Evolutionary conservation across 164 flowering plant species (phyloP), one percentile per base, ranked within the genome.

Genomic region (Litsea cubeba): DNA sequence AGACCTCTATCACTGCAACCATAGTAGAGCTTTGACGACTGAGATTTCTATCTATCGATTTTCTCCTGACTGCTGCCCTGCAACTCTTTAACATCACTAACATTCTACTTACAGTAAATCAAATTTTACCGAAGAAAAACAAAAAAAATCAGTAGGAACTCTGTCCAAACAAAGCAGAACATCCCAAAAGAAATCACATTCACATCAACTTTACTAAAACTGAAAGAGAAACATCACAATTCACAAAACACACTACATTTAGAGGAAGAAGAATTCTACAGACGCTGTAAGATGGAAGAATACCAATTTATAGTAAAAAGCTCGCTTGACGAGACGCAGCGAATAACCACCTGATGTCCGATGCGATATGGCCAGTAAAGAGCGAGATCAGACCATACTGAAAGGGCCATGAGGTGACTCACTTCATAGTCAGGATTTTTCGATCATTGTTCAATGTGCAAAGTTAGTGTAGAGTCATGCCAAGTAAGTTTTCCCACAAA

Each of bases 271-370:
- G 35, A 30, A 30, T 30, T 30, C 15, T 12, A 30, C 35, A 30
- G 35, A 30, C 35, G 5, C 35, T 30, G 35, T 30, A 30, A 30
- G 35, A 30, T 30, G 0, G 6, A 30, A 30, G 57, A 51, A 17
- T 80, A 82, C 85, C 81, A 69, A 28, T 62, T 69, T 80, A 20
- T 12, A 14, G 24, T n/a, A 67, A 35, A 73, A 60, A 18, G 77
- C 67, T 51, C 68, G 85, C 72, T 85, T 86, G 22, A 84, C 79
- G 62, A 93, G 75, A 25, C 84, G 83, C 72, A 88, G 92, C 7
- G 96, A 88, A 81, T 95, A 89, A 89, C 89, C 91, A 86, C 40
- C 90, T 97, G n/a, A 91, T 88, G 83, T 93, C 85, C 75, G 95
- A 88, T 1, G 87, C 95, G 49, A 92, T 81, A 72, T 92, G 91